phyloP scores from a whole-genome alignment of 1,284 basidiomycete genomes.

The Jaminaea rosea region DNA sequence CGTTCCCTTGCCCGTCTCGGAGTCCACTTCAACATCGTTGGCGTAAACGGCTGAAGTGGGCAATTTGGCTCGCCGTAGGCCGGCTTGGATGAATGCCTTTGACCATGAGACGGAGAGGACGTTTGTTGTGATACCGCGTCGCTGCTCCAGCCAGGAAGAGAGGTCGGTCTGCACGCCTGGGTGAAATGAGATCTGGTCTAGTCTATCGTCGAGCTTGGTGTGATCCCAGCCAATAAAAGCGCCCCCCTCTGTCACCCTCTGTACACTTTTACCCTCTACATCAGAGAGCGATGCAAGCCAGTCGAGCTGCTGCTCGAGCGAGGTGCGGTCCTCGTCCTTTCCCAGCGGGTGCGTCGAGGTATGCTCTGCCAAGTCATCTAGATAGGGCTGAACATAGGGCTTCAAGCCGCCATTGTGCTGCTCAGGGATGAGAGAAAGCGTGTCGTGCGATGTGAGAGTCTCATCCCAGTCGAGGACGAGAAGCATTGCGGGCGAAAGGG shows the following conservation, averaged over 20 bases:
- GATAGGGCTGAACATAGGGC: slow-evolving; percentile 29
- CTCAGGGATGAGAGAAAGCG: slow-evolving; percentile 33
- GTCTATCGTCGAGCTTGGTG: no score
- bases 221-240: slow-evolving; percentile 21
- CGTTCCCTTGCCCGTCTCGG: background rate
- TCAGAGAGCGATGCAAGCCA: slow-evolving; percentile 17
- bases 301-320: slow-evolving; percentile 12
- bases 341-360: background rate
- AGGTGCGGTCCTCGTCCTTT: no score
- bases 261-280: slow-evolving; percentile 22
- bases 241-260: slow-evolving; percentile 18
- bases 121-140: background rate
- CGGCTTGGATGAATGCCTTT: slow-evolving; percentile 20
- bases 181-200: no score
- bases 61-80: background rate
- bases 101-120: slow-evolving; percentile 19
- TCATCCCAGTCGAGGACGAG: slow-evolving; percentile 45
- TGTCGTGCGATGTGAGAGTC: slow-evolving; percentile 37
- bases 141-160: background rate
- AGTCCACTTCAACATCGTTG: slow-evolving; percentile 25
- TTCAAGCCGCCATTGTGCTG: no score
- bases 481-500: no score
- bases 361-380: slow-evolving; percentile 14
- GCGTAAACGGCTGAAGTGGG: slow-evolving; percentile 20
- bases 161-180: background rate